A percentile compares a stretch with the other conserved stretches of the same genome.
These are phyloP conservation scores for Colletotrichum echinochloae DNA, from an alignment of 2,329 filamentous ascomycete genomes.

Conservation along the genomic window DNA sequence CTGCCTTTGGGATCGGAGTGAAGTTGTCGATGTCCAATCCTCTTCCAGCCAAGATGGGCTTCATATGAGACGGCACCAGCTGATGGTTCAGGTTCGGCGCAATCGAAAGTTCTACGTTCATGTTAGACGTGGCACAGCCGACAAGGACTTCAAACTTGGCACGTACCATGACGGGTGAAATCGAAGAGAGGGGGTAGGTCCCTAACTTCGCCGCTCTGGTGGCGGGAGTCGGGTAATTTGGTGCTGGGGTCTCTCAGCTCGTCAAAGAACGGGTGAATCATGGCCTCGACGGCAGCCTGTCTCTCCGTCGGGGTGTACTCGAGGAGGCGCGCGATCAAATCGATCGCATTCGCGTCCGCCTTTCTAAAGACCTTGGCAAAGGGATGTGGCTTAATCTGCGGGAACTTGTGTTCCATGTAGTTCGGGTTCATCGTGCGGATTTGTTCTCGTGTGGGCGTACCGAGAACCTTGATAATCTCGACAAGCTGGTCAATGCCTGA, in stretches of 20 bases:
- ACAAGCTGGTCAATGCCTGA: slow-evolving; percentile 98
- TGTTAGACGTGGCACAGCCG: slow-evolving; percentile 29
- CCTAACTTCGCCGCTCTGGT: slow-evolving; percentile 81
- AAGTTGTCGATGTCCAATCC: slow-evolving; percentile 96
- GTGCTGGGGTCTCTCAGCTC: slow-evolving; percentile 93
- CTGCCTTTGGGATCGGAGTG: slow-evolving; percentile 88
- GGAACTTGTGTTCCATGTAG: slow-evolving; percentile 99
- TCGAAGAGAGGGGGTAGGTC: slow-evolving; percentile 92
- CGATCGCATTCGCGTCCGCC: slow-evolving; percentile 91
- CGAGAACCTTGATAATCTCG: slow-evolving; percentile 99
- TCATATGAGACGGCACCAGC: slow-evolving; percentile 87
- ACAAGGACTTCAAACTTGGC: background rate
- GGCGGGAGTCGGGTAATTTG: slow-evolving; percentile 92
- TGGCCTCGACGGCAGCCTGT: slow-evolving; percentile 91
- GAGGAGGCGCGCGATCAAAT: slow-evolving; percentile 91
- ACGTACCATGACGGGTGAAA: slow-evolving; percentile 91
- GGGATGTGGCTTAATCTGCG: slow-evolving; percentile 98
- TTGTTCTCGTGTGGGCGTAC: slow-evolving; percentile 95
- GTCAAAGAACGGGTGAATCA: slow-evolving; percentile 99
- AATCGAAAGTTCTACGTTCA: slow-evolving; percentile 87
- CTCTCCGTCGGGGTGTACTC: slow-evolving; percentile 99
- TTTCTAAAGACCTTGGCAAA: slow-evolving; percentile 99
- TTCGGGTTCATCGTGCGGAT: slow-evolving; percentile 99
- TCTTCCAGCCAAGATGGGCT: slow-evolving; percentile 76
- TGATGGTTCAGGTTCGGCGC: slow-evolving; percentile 86